Conservation (phyloP, 257 asterid genomes). For the Nemophila menziesii region DNA sequence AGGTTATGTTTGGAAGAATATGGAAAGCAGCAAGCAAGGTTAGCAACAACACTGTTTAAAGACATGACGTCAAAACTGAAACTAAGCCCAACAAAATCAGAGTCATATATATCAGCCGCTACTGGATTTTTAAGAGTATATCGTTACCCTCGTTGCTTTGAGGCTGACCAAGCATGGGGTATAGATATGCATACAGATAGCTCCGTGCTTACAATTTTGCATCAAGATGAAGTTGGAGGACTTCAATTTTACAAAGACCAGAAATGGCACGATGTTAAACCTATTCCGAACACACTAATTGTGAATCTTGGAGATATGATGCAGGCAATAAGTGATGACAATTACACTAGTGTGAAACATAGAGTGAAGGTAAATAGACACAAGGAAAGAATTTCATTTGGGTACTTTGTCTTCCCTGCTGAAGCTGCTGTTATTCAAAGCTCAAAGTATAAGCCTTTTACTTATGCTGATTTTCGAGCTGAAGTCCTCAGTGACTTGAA, state of each 20-base stretch:
- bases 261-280: conserved; percentile 56
- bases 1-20: conserved; percentile 58
- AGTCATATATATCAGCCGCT: conserved; percentile 35
- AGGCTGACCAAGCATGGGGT: conserved; percentile 43
- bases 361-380: conserved; percentile 54
- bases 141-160: conserved; percentile 57
- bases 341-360: conserved; percentile 45
- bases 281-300: conserved; percentile 40
- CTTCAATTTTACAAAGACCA: conserved; percentile 49
- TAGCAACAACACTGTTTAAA: conserved; percentile 38
- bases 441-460: conserved; percentile 61
- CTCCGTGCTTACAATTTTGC: conserved; percentile 56
- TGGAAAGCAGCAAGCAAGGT: conserved; percentile 45
- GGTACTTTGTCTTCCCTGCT: conserved; percentile 62
- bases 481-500: conserved; percentile 50
- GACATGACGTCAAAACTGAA: conserved; percentile 36
- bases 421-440: conserved; percentile 56
- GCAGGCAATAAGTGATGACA: conserved; percentile 80
- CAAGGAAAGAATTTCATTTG: conserved; percentile 60
- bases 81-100: conserved; percentile 18
- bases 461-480: conserved; percentile 56
- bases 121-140: conserved; percentile 64
- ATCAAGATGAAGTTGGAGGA: conserved; percentile 80
- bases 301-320: conserved; percentile 80
- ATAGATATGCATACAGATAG: conserved; percentile 72